phyloP scores from a whole-genome alignment of 192 early-diverging fungal genomes.

The Backusella luteola region DNA sequence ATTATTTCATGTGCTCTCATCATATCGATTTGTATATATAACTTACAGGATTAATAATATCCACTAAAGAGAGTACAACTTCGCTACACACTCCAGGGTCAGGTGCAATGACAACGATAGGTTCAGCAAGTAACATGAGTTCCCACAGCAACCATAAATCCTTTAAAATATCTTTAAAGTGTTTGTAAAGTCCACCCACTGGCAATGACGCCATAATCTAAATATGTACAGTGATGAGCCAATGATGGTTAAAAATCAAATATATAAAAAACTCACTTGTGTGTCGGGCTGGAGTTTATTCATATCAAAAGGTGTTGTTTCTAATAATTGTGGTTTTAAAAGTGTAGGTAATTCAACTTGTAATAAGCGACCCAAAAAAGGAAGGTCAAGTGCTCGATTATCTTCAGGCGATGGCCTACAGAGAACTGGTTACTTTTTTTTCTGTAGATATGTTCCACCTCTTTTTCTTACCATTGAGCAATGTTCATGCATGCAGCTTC shows the following conservation, averaged over 20 bases:
- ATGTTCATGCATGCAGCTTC: slow-evolving; percentile 82
- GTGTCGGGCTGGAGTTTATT: slow-evolving; percentile 61
- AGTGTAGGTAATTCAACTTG: slow-evolving; percentile 66
- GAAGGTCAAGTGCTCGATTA: slow-evolving; percentile 68
- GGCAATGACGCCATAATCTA: slow-evolving; percentile 66
- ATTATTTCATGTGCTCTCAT: no score
- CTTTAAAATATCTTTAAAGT: slow-evolving; percentile 76
- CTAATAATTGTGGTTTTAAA: slow-evolving; percentile 67
- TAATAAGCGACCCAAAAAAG: slow-evolving; percentile 68
- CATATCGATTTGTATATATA: not conserved
- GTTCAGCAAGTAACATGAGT: slow-evolving; percentile 88
- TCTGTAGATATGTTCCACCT: not conserved
- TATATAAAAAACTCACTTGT: slow-evolving; percentile 39
- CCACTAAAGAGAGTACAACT: slow-evolving; percentile 78
- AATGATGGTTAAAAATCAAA: no score
- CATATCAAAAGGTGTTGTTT: slow-evolving; percentile 71
- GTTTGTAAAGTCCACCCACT: slow-evolving; percentile 68
- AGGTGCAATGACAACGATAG: slow-evolving; percentile 86
- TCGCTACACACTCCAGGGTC: slow-evolving; percentile 87
- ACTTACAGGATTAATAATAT: slow-evolving; percentile 89
- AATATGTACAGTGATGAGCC: not conserved
- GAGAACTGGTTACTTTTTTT: not conserved
- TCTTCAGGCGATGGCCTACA: slow-evolving; percentile 50
- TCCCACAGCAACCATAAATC: slow-evolving; percentile 94
- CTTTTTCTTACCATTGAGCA: slow-evolving; percentile 57